Percentiles rank a stretch among this genome's conserved stretches.
phyloP scores from a whole-genome alignment of 2,329 filamentous ascomycete genomes.

The Orbilia brochopaga region DNA sequence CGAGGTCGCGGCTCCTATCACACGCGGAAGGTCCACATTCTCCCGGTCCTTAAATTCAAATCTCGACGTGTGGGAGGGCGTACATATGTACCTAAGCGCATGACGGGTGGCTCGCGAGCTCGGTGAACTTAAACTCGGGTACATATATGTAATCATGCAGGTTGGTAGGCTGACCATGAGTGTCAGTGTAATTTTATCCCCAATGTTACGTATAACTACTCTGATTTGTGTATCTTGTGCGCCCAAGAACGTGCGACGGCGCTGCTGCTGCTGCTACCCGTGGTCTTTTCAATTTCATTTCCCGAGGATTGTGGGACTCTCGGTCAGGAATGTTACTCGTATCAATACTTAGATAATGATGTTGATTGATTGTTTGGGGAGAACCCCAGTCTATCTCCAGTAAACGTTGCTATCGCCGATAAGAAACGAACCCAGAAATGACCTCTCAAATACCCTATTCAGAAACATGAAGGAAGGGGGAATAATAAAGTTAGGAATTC shows the following conservation, averaged over 20 bases:
- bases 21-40: background rate
- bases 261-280: no score
- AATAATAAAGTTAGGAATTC: slow-evolving; percentile 18
- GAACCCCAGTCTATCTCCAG: background rate
- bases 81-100: background rate
- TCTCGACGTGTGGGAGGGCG: background rate
- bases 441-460: slow-evolving; percentile 35
- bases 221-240: no score
- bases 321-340: background rate
- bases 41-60: background rate
- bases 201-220: background rate
- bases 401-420: slow-evolving; percentile 16
- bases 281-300: background rate
- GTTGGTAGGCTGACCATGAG: background rate
- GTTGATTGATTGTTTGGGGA: background rate
- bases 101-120: background rate
- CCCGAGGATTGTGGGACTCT: background rate
- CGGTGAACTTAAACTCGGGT: background rate
- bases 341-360: background rate
- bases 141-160: background rate
- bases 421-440: slow-evolving; percentile 27
- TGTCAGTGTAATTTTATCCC: background rate
- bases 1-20: background rate
- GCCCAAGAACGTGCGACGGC: background rate
- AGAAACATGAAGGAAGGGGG: slow-evolving; percentile 24